phyloP scores from a whole-genome alignment of 2,329 filamentous ascomycete species.

The Aureobasidium sp. region DNA sequence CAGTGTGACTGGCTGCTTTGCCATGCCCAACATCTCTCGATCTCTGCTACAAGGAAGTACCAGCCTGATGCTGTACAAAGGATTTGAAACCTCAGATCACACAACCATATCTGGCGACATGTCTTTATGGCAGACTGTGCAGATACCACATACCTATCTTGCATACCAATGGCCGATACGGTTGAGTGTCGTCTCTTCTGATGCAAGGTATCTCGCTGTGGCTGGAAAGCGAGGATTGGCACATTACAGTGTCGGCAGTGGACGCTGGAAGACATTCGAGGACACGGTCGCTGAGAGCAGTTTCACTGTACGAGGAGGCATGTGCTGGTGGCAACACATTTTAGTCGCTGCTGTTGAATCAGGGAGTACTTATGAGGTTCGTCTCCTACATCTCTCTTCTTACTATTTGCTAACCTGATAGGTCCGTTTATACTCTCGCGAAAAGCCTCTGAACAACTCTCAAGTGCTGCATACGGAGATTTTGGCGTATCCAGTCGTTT shows the following conservation, averaged over 20 bases:
- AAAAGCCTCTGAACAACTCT: slow-evolving; percentile 66
- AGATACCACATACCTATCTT: slow-evolving; percentile 77
- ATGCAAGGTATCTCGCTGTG: slow-evolving; percentile 92
- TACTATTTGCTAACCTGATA: slow-evolving; percentile 26
- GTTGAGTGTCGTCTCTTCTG: slow-evolving; percentile 77
- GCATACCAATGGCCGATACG: slow-evolving; percentile 90
- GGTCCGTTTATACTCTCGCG: slow-evolving; percentile 86
- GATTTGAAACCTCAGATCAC: slow-evolving; percentile 83
- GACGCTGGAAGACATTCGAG: slow-evolving; percentile 90
- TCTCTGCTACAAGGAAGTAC: slow-evolving; percentile 84
- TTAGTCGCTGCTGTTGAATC: slow-evolving; percentile 89
- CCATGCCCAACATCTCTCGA: slow-evolving; percentile 80
- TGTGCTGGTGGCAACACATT: slow-evolving; percentile 98
- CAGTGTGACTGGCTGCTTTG: slow-evolving; percentile 87
- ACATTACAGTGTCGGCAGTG: slow-evolving; percentile 91
- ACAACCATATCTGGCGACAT: slow-evolving; percentile 88
- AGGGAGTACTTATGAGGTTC: slow-evolving; percentile 67
- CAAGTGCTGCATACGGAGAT: slow-evolving; percentile 69
- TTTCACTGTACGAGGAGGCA: slow-evolving; percentile 86
- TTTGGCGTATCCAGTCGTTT: slow-evolving; percentile 78
- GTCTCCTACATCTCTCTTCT: slow-evolving; percentile 10
- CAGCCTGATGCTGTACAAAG: slow-evolving; percentile 84
- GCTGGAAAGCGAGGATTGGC: slow-evolving; percentile 87
- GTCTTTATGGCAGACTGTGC: slow-evolving; percentile 89
- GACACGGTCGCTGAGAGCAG: slow-evolving; percentile 76